Evolutionary conservation across 305 asterid species (phyloP), one percentile per base, ranked within the genome.

Genomic region (Fraxinus nigra): DNA sequence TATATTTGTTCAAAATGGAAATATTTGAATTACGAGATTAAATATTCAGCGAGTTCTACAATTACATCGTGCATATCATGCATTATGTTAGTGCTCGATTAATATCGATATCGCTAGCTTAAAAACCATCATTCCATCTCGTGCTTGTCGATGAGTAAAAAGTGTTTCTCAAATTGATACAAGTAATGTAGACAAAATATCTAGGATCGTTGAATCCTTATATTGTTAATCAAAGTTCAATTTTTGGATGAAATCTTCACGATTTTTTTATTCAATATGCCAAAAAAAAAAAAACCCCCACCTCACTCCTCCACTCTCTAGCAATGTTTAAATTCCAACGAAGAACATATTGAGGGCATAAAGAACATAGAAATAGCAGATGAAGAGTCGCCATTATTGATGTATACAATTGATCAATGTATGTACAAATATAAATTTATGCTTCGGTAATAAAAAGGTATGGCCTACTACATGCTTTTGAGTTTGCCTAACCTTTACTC

Each of bases 401-500:
- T 83, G 83, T 78, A 85, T 54, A 72, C 28, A 72, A 80, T 67
- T 77, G 33, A 72, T 72, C 61, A 75, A 74, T 32, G 76, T 59
- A 43, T 75, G 74, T 32, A 59, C 80, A 82, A 75, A 37, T 75
- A 16, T 72, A 81, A 35, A 69, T 72, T 32, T 20, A 56, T 56
- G 1, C 13, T 59, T 20, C 7, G 30, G 69, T 18, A 59, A 76
- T 72, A 82, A 84, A 76, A 88, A 81, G 89, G 54, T 86, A 79
- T 83, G 82, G 80, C 82, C 86, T 81, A 85, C 89, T 85, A 13
- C 54, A 24, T 43, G 77, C 84, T 85, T 76, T 82, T 40, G 80
- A 84, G 83, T 79, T 88, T 86, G 89, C 86, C 87, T n/a, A 79
- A 86, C 40, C 89, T 88, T 88, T 86, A 88, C 91, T 88, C 87